These are phyloP conservation scores for Hemisphaericaspora xylofermentans DNA, from an alignment of 1,139 yeast genomes.

Conservation along the genomic window DNA sequence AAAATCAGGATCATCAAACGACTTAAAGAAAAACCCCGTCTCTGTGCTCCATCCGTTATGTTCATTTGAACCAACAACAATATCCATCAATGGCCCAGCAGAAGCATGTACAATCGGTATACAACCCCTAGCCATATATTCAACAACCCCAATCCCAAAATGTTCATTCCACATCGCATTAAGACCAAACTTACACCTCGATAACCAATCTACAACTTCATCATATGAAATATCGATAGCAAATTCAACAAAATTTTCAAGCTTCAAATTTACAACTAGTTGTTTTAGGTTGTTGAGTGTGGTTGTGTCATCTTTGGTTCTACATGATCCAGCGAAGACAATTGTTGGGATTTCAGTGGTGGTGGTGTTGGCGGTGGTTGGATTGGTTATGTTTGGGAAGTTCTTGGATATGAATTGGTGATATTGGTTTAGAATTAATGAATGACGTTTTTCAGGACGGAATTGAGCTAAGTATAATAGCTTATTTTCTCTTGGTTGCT, in stretches of 20 bases:
- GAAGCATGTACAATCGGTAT: conserved; percentile 91
- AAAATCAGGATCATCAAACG: conserved; percentile 60
- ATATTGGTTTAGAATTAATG: conserved; percentile 63
- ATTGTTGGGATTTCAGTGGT: conserved; percentile 47
- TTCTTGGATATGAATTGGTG: conserved; percentile 41
- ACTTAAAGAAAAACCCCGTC: conserved; percentile 75
- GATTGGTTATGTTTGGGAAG: conserved; percentile 12
- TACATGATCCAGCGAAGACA: conserved; percentile 80
- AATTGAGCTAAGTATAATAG: conserved; percentile 87
- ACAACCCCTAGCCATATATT: conserved; percentile 82
- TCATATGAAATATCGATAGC: conserved; percentile 75
- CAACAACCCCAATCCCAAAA: conserved; percentile 97
- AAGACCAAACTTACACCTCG: conserved; percentile 70
- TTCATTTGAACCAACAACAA: conserved; percentile 52
- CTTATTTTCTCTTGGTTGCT: conserved; percentile 46
- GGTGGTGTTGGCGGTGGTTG: too few species aligned
- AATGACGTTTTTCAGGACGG: conserved; percentile 93
- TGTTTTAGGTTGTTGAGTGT: conserved; percentile 52
- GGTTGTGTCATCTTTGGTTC: conserved; percentile 64
- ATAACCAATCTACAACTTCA: conserved; percentile 54
- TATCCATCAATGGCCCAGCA: conserved; percentile 88
- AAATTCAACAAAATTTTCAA: conserved; percentile 57
- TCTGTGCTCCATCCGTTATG: conserved; percentile 34
- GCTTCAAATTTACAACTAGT: conserved; percentile 46
- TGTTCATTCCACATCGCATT: conserved; percentile 99